Conservation (phyloP, 768 basidiomycete genomes). For the Epithele typhae region DNA sequence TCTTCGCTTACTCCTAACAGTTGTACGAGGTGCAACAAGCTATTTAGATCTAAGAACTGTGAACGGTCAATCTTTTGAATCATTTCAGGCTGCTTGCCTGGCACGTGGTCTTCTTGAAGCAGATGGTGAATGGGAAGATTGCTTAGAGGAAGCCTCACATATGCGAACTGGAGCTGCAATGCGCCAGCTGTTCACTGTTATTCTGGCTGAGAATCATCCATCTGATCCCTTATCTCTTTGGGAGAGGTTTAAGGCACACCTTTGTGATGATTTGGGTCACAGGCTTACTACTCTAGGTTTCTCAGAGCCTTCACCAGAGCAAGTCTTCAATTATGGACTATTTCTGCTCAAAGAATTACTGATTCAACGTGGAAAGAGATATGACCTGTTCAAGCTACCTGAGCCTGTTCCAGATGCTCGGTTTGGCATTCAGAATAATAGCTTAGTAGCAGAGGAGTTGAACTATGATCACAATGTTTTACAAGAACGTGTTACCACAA, state of each 20-base stretch:
- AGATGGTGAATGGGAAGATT: conserved; percentile 36
- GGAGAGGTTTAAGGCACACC: conserved; percentile 28
- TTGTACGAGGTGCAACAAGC: conserved; percentile 33
- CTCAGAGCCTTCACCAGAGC: conserved; percentile 24
- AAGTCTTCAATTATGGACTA: conserved; percentile 39
- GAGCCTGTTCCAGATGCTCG: conserved; percentile 18
- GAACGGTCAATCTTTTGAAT: conserved; percentile 20
- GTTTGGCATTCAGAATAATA: too few relatives aligned
- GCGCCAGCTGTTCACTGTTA: conserved; percentile 36
- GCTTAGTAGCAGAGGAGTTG: conserved; percentile 31
- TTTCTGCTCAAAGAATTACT: conserved; percentile 32
- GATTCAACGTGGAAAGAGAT: conserved; percentile 13
- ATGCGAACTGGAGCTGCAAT: conserved; percentile 36
- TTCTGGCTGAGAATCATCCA: conserved; percentile 30
- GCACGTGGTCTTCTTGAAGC: conserved; percentile 38
- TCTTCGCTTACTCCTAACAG: conserved; percentile 35
- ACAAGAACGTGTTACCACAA: not conserved
- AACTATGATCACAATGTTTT: conserved; percentile 21
- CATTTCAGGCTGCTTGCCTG: conserved; percentile 39
- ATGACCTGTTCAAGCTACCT: conserved; percentile 20
- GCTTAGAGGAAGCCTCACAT: conserved; percentile 34
- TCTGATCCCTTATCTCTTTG: conserved; percentile 35
- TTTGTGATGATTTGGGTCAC: conserved; percentile 39
- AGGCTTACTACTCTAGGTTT: conserved; percentile 15
- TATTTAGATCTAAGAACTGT: conserved; percentile 24